Evolutionary conservation across 768 basidiomycete species (phyloP).

Genomic region (Suillus subaureus): DNA sequence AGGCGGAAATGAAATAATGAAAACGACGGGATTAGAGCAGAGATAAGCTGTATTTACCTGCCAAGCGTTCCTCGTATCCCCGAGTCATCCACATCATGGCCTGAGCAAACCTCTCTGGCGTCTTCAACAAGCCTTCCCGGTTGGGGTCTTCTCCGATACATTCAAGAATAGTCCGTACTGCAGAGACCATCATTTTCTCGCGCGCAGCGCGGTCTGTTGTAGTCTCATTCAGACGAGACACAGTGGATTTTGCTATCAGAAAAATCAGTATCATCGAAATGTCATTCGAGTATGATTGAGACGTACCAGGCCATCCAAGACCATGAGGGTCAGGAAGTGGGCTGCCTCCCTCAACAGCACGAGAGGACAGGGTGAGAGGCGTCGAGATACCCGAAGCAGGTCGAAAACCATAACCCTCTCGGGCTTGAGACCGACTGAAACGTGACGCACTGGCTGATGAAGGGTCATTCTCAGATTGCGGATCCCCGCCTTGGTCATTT

Average conservation of each 20-base stretch:
- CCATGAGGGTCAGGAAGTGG: constrained; percentile 63
- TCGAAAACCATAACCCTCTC: constrained; percentile 85
- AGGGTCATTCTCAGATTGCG: constrained; percentile 11
- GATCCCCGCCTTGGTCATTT: constrained; percentile 14
- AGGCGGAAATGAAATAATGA: constrained; percentile 14
- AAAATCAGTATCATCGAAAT: constrained; percentile 14
- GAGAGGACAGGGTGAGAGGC: constrained; percentile 45
- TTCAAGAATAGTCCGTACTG: constrained; percentile 90
- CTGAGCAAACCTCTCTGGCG: constrained; percentile 95
- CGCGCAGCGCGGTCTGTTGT: constrained; percentile 70
- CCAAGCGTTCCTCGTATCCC: constrained; percentile 94
- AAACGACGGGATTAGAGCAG: constrained; percentile 13
- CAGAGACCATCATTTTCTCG: constrained; percentile 76
- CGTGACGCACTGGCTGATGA: constrained; percentile 20
- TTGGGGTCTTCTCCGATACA: constrained; percentile 99
- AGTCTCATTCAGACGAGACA: constrained; percentile 81
- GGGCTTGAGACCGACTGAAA: constrained; percentile 39
- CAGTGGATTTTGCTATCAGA: constrained; percentile 81
- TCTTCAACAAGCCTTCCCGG: constrained; percentile 88
- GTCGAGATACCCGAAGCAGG: constrained; percentile 67
- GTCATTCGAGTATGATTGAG: constrained; percentile 12
- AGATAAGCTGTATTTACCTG: constrained; percentile 52
- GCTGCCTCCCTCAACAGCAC: constrained; percentile 27
- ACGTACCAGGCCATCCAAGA: constrained; percentile 89
- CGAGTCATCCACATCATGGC: constrained; percentile 99